A percentile compares a stretch with the other conserved stretches of the same genome.
Evolutionary conservation across 495 filamentous ascomycete genomes (phyloP).

Genomic region (Hypoxylon trugodes): DNA sequence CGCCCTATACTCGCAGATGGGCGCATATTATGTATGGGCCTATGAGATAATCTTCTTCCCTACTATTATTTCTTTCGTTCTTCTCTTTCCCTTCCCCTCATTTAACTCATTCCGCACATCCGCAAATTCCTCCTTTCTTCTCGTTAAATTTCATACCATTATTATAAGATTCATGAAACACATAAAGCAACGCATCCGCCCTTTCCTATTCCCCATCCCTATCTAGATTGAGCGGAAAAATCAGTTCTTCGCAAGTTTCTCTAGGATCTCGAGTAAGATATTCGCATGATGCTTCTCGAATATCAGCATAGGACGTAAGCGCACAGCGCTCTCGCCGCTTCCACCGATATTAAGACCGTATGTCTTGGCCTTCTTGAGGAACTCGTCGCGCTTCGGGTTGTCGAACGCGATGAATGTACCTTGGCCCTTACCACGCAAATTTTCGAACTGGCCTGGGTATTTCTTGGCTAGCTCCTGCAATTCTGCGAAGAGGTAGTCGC

Average conservation of each 20-base stretch:
- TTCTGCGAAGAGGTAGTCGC: slow-evolving; percentile 81
- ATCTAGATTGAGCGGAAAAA: not conserved
- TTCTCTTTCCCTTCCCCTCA: not conserved
- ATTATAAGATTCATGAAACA: not conserved
- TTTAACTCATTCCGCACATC: not conserved
- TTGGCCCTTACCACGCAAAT: slow-evolving; percentile 91
- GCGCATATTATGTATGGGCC: no score
- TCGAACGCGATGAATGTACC: slow-evolving; percentile 99
- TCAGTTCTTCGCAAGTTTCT: slow-evolving; percentile 70
- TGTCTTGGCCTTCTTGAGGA: slow-evolving; percentile 81
- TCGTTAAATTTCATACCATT: no score
- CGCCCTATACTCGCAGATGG: not conserved
- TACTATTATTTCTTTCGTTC: not conserved
- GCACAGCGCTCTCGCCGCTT: slow-evolving; percentile 78
- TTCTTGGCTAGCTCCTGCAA: slow-evolving; percentile 73
- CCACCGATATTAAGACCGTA: slow-evolving; percentile 95
- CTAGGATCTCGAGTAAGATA: slow-evolving; percentile 63
- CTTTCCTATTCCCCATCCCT: not conserved
- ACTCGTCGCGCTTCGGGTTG: slow-evolving; percentile 82
- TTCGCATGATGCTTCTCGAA: slow-evolving; percentile 93
- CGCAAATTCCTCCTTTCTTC: not conserved
- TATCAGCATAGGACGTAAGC: slow-evolving; percentile 93
- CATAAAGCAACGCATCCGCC: not conserved
- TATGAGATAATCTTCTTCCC: not conserved
- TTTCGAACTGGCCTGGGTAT: slow-evolving; percentile 85